phyloP scores from a whole-genome alignment of 1,284 basidiomycete species.

The Ceratobasidium sp. region DNA sequence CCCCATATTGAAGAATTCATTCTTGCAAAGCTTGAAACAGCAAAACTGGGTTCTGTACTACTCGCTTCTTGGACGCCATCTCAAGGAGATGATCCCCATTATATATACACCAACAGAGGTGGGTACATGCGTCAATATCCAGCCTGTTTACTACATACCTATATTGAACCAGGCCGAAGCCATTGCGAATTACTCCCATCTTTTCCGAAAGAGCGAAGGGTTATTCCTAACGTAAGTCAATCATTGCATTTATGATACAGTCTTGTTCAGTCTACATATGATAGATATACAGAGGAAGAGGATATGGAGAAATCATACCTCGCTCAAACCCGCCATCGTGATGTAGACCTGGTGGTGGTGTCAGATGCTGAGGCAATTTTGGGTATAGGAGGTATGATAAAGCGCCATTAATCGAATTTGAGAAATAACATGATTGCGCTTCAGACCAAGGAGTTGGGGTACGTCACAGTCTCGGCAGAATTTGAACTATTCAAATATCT shows the following conservation, averaged over 20 bases:
- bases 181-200: constrained; percentile 79
- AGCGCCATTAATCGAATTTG: not conserved
- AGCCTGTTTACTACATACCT: no score
- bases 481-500: not conserved
- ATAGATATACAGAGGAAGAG: constrained; percentile 72
- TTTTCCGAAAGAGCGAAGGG: constrained; percentile 77
- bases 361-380: constrained; percentile 85
- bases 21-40: constrained; percentile 69
- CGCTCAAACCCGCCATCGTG: constrained; percentile 60
- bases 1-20: constrained; percentile 71
- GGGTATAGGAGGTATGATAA: constrained; percentile 63
- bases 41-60: constrained; percentile 83
- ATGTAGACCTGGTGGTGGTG: constrained; percentile 78
- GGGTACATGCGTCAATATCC: constrained; percentile 37
- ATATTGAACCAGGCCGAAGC: constrained; percentile 65
- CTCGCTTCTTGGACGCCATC: constrained; percentile 63
- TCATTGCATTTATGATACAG: not conserved
- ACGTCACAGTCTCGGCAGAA: constrained; percentile 43
- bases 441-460: constrained; percentile 73
- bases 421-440: not conserved
- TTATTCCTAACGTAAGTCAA: constrained; percentile 65
- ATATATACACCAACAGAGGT: constrained; percentile 78
- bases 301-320: constrained; percentile 59
- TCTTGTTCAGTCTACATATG: not conserved
- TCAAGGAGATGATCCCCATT: constrained; percentile 77